Conservation (phyloP, 2,329 filamentous ascomycete species). For the Aureobasidium subglaciale region DNA sequence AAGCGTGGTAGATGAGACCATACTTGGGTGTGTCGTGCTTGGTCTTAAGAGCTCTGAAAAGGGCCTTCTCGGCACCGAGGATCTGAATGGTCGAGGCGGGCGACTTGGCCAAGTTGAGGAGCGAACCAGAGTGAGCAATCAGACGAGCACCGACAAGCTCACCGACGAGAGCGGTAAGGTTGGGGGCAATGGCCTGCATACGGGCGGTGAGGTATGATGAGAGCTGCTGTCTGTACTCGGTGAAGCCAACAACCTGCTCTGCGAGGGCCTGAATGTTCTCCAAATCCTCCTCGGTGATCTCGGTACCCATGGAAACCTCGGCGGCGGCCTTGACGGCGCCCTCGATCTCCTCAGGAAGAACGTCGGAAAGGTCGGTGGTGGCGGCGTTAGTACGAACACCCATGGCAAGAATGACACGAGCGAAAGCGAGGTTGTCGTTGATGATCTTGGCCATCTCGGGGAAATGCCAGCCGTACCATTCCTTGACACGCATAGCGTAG, state of each 20-base stretch:
- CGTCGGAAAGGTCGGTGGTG: slow-evolving; percentile 71
- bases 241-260: slow-evolving; percentile 86
- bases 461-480: slow-evolving; percentile 99
- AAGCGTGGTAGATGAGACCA: slow-evolving; percentile 87
- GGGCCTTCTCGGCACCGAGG: slow-evolving; percentile 94
- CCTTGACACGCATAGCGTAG: slow-evolving; percentile 98
- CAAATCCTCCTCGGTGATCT: slow-evolving; percentile 87
- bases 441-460: slow-evolving; percentile 95
- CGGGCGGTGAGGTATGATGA: slow-evolving; percentile 83
- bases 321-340: slow-evolving; percentile 84
- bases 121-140: slow-evolving; percentile 88
- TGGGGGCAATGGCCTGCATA: slow-evolving; percentile 95
- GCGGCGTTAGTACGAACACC: slow-evolving; percentile 79
- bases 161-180: slow-evolving; percentile 86
- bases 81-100: slow-evolving; percentile 96
- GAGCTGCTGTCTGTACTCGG: slow-evolving; percentile 82
- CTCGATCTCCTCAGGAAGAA: slow-evolving; percentile 94
- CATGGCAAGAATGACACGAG: slow-evolving; percentile 78
- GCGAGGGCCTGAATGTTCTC: slow-evolving; percentile 88
- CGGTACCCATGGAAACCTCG: slow-evolving; percentile 96
- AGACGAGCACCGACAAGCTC: slow-evolving; percentile 90
- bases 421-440: slow-evolving; percentile 93
- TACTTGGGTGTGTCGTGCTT: slow-evolving; percentile 99
- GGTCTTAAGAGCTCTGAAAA: slow-evolving; percentile 97
- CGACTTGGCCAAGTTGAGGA: slow-evolving; percentile 91